Evolutionary conservation across 495 filamentous ascomycete genomes (phyloP), one percentile per base, ranked within the genome.

Genomic region (Hypoxylon rickii): DNA sequence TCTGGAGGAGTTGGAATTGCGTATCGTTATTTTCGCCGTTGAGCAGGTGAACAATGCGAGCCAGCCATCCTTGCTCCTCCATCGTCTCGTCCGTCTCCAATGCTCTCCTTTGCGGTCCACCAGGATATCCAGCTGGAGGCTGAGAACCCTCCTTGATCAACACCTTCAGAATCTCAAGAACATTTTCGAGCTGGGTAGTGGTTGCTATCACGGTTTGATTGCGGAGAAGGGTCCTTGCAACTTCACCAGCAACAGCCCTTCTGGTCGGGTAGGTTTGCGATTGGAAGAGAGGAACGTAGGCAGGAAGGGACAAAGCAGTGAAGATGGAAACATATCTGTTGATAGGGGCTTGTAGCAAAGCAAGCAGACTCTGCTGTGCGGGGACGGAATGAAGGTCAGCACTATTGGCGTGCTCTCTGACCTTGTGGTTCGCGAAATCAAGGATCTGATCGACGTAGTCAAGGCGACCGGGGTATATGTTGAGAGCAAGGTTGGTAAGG

Each of bases 391-490:
- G 94, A 16, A 98, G 78, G 65, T 98, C 95, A 6, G 95, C 85
- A 63, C 93, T 96, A 68, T 96, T 95, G 38, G 91, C 85, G 71
- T 92, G 89, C 65, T 96, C 89, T 22, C 86, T 81, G 44, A 91
- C 90, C 72, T 97, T 96, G 63, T 86, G 79, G 53, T 88, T 87
- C 38, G 94, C 92, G 69, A 93, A 97, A 41, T 88, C 82, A 26
- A 97, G 81, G 48, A 97, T 85, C 71, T 97, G 92, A 68, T 98
- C 92, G 38, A 97, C 90, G 68, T 96, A 97, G 74, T 96, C 92
- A 56, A 98, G 74, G 44, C 86, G 83, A 31, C 94, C 86, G 2
- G 95, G 93, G 63, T 97, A 97, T 56, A 96, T 93, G 65, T 95
- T 97, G 58, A 98, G 79, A 10, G 94, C 90, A 41, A 98, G 82